A percentile compares a stretch with the other conserved stretches of the same genome.
Evolutionary conservation across 164 flowering plant species (phyloP).

Genomic region (Kalanchoe fedtschenkoi): DNA sequence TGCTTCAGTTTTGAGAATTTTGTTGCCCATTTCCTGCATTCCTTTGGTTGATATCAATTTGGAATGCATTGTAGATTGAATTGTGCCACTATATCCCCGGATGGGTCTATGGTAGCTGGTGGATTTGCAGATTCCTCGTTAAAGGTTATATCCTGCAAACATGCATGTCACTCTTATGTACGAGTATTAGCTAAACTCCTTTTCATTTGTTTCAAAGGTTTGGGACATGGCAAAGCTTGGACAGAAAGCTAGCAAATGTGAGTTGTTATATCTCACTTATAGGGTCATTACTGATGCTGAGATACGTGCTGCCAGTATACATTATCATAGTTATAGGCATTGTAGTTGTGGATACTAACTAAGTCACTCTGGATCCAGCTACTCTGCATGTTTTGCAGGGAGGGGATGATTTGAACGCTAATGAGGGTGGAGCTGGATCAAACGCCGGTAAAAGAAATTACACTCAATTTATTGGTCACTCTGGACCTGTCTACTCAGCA

Average conservation of each 20-base stretch:
- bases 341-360: background rate
- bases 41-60: conserved; percentile 9
- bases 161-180: background rate
- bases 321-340: background rate
- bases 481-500: conserved; percentile 91
- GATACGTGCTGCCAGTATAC: background rate
- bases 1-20: background rate
- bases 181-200: background rate
- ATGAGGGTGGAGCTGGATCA: conserved; percentile 30
- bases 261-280: conserved; percentile 26
- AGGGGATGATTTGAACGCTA: conserved; percentile 43
- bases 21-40: background rate
- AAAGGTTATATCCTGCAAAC: conserved; percentile 40
- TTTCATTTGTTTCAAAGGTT: conserved; percentile 30
- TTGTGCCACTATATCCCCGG: conserved; percentile 84
- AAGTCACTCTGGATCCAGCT: conserved; percentile 7
- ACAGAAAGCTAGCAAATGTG: conserved; percentile 46
- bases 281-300: background rate
- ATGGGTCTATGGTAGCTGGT: conserved; percentile 96
- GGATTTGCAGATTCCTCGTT: conserved; percentile 96
- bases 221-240: conserved; percentile 99
- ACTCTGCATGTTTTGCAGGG: conserved; percentile 59
- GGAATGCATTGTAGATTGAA: conserved; percentile 44
- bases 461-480: conserved; percentile 79
- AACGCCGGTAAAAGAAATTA: conserved; percentile 62